Evolutionary conservation across 2,329 filamentous ascomycete species (phyloP), one percentile per base, ranked within the genome.

Genomic region (Uncinocarpus reesii): DNA sequence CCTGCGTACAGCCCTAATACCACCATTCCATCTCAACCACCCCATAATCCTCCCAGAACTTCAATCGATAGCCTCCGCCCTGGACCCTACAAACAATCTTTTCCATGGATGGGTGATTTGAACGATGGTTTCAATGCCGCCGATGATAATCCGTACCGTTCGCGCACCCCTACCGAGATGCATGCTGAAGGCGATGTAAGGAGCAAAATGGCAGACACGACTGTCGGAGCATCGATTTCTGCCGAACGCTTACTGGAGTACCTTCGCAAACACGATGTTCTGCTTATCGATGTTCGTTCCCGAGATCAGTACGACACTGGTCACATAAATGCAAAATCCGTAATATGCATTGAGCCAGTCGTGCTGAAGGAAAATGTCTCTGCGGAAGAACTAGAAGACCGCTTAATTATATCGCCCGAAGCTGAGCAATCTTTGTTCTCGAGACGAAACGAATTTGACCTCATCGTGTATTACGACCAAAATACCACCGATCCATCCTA

Each of bases 381-480:
- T 13, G 79, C 77, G 1, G 78, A 81, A 53, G 72, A 82, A 54
- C 67, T 83, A 3, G 71, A 76, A 49, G 71, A 74, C 45, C 66
- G 69, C 11, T 59, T 74, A 13, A 62, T 74, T 8, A 60, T 72
- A 35, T 71, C 70, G 10, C 71, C 71, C 2, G 68, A 72, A 40
- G 57, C 62, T 41, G 92, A 98, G 62, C 81, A 84, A 56, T 68
- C 73, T 1, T 71, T 86, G 26, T 95, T 94, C 58, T 80, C 79
- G 48, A 77, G 83, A 47, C 71, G 79, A 11, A 76, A 89, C 54
- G 75, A 83, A 48, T 95, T 84, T 57, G 88, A 96, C 56, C 68
- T 95, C 35, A 77, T 98, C 8, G 85, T 98, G 0, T 92, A 93
- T 58, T 94, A 96, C 62, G 88, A 98, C 63, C 77, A 90, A 55